Percentiles rank a stretch among this genome's conserved stretches.
phyloP scores from a whole-genome alignment of 805 yeast genomes.

The Candida oleophila region DNA sequence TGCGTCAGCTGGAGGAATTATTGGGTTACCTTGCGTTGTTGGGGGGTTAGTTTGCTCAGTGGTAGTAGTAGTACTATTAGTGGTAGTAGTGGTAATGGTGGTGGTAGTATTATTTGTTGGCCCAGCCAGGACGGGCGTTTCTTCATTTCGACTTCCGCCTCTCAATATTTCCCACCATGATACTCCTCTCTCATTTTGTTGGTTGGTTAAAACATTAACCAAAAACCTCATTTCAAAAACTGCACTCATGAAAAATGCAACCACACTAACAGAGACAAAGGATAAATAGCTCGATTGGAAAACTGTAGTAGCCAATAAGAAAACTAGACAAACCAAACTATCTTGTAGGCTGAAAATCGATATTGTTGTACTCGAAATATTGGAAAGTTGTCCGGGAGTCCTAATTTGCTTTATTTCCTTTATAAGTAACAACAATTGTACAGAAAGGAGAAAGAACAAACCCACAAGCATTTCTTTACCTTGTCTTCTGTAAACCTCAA shows the following conservation, averaged over 20 bases:
- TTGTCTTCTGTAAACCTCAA: constrained; percentile 42
- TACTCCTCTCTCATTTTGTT: constrained; percentile 68
- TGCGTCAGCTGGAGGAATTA: constrained; percentile 1
- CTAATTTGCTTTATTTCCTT: constrained; percentile 68
- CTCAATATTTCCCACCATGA: constrained; percentile 64
- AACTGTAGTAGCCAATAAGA: constrained; percentile 57
- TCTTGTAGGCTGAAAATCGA: constrained; percentile 71
- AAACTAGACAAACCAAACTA: constrained; percentile 63
- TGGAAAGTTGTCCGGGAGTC: constrained; percentile 79
- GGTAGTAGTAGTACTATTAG: constrained; percentile 10
- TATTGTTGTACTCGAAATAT: constrained; percentile 54
- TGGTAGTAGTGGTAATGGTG: background rate
- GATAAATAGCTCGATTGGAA: constrained; percentile 61
- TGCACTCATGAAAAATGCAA: constrained; percentile 67
- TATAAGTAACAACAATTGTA: constrained; percentile 57
- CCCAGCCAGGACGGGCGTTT: constrained; percentile 5
- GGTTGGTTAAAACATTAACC: constrained; percentile 65
- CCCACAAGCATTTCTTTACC: constrained; percentile 21
- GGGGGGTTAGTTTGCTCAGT: background rate
- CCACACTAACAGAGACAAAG: constrained; percentile 65
- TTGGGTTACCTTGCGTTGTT: background rate
- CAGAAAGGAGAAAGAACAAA: constrained; percentile 39
- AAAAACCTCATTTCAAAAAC: constrained; percentile 76
- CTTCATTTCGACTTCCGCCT: constrained; percentile 36
- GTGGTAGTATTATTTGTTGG: constrained; percentile 11